Evolutionary conservation across 208 protist species (phyloP).

Genomic region (Herpetomonas muscarum): DNA sequence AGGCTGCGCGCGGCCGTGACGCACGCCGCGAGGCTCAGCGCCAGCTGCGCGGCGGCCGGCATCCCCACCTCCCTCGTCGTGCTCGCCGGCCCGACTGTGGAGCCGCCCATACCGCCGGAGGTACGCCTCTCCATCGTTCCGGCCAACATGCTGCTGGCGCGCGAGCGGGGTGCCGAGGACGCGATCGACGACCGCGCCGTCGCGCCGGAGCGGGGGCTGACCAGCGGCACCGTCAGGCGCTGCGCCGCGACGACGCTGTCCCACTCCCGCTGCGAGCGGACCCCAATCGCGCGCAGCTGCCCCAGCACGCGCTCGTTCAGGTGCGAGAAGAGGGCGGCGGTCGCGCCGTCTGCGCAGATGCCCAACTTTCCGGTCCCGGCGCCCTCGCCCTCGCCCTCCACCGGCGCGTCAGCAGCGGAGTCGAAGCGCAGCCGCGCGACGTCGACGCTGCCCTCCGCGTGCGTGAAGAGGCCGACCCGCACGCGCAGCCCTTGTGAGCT

Average conservation of each 20-base stretch:
- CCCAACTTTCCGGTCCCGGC: too few relatives aligned
- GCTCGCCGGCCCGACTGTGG: background rate
- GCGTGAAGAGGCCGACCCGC: conserved; percentile 16
- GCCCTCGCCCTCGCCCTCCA: too few relatives aligned
- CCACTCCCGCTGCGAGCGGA: conserved; percentile 26
- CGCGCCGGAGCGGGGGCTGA: too few relatives aligned
- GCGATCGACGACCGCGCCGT: background rate
- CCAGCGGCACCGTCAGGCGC: too few relatives aligned
- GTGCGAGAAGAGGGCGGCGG: background rate
- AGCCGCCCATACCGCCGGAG: background rate
- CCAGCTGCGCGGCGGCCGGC: conserved; percentile 19
- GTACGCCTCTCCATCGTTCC: background rate
- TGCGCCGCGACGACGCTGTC: conserved; percentile 10
- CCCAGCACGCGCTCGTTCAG: conserved; percentile 8
- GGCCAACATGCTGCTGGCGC: background rate
- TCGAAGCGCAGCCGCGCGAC: background rate
- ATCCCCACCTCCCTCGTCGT: conserved; percentile 1
- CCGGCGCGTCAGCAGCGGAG: too few relatives aligned
- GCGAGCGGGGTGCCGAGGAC: background rate
- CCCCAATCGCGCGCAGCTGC: conserved; percentile 16
- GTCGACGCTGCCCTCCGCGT: conserved; percentile 2
- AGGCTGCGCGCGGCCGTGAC: conserved; percentile 37
- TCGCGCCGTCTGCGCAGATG: too few relatives aligned
- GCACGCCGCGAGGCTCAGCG: conserved; percentile 52
- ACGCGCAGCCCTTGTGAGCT: conserved; percentile 19